Conservation (phyloP, 768 basidiomycete species). For the Suillus subaureus region DNA sequence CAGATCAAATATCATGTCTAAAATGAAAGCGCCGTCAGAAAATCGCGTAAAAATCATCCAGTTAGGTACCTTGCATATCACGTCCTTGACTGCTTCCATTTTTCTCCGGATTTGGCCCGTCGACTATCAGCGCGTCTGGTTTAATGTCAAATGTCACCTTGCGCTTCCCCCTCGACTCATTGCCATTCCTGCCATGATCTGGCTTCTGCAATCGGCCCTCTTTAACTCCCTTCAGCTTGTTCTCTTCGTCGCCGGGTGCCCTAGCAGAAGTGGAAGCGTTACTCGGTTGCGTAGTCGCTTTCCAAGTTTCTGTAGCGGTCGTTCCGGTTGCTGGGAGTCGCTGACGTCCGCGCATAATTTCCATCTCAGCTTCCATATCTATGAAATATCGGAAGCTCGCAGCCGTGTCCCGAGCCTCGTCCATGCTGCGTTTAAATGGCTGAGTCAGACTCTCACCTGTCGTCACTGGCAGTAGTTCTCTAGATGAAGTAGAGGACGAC, state of each 20-base stretch:
- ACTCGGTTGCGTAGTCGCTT: conserved; percentile 14
- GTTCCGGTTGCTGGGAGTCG: conserved; percentile 15
- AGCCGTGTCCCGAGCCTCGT: conserved; percentile 45
- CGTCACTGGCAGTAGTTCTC: conserved; percentile 22
- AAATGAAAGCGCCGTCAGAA: conserved; percentile 10
- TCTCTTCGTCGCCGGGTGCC: conserved; percentile 7
- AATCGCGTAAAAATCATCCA: not conserved
- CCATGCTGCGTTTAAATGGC: conserved; percentile 50
- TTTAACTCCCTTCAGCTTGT: conserved; percentile 14
- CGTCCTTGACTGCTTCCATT: conserved; percentile 33
- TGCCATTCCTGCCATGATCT: conserved; percentile 27
- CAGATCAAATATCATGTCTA: conserved; percentile 72
- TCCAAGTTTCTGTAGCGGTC: conserved; percentile 6
- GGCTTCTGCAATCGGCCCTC: conserved; percentile 20
- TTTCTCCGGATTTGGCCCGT: conserved; percentile 36
- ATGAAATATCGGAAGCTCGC: conserved; percentile 50
- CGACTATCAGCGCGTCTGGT: conserved; percentile 53
- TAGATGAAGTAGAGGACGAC: conserved; percentile 22
- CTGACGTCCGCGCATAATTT: conserved; percentile 26
- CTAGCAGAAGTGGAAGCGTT: conserved; percentile 17
- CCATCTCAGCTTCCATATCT: conserved; percentile 45
- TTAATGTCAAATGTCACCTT: conserved; percentile 77
- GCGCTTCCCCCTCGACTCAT: conserved; percentile 54
- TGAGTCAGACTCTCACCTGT: conserved; percentile 30
- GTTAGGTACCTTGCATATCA: conserved; percentile 48